phyloP scores from a whole-genome alignment of 352 stramenopile genomes.

The Salisapilia sapeloensis region DNA sequence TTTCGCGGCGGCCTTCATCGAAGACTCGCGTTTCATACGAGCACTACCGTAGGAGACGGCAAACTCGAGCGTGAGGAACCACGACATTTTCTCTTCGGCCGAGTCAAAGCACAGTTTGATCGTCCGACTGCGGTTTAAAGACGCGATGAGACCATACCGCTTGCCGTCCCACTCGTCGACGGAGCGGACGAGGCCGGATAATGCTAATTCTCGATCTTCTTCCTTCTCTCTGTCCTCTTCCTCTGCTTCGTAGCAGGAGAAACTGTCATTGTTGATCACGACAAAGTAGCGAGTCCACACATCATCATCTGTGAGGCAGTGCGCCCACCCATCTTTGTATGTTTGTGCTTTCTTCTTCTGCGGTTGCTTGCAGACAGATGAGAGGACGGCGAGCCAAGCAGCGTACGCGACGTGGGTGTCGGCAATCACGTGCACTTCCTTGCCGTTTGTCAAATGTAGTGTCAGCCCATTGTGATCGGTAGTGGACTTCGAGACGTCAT shows the following conservation, averaged over 20 bases:
- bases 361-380: conserved; percentile 37
- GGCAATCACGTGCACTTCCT: conserved; percentile 57
- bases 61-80: conserved; percentile 66
- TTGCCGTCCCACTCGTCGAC: conserved; percentile 64
- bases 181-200: conserved; percentile 44
- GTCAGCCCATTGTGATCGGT: conserved; percentile 64
- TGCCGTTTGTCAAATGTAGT: conserved; percentile 39
- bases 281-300: conserved; percentile 61
- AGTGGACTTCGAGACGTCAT: conserved; percentile 45
- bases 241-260: conserved; percentile 61
- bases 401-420: conserved; percentile 67
- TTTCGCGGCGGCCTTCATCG: conserved; percentile 12
- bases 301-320: conserved; percentile 57
- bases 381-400: conserved; percentile 58
- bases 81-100: conserved; percentile 69
- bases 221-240: conserved; percentile 16
- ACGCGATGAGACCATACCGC: conserved; percentile 47
- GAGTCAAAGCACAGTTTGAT: conserved; percentile 70
- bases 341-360: conserved; percentile 25
- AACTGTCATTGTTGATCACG: conserved; percentile 58
- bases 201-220: conserved; percentile 31
- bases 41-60: conserved; percentile 42
- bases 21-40: conserved; percentile 58
- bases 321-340: conserved; percentile 54
- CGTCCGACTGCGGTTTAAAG: conserved; percentile 43